These are phyloP conservation scores for Trichoderma koningiopsis DNA, from an alignment of 2,329 filamentous ascomycete genomes.

Conservation along the genomic window DNA sequence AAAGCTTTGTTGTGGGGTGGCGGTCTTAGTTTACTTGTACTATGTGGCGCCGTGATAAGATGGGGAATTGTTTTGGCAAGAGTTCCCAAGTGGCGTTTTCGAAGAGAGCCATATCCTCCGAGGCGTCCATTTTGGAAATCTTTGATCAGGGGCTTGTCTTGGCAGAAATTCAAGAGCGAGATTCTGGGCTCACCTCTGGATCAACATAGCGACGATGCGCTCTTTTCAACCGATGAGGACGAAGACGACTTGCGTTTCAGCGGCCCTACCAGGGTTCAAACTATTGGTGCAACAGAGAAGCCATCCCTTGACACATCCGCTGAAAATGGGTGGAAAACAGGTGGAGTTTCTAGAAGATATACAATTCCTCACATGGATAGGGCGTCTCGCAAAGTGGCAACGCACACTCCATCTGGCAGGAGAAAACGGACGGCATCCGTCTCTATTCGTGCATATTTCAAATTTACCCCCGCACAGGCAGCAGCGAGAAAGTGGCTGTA, in stretches of 20 bases:
- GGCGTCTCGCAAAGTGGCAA: constrained; percentile 43
- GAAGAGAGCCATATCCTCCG: constrained; percentile 51
- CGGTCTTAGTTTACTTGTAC: constrained; percentile 73
- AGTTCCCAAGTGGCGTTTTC: constrained; percentile 89
- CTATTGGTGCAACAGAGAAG: constrained; percentile 33
- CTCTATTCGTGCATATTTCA: constrained; percentile 72
- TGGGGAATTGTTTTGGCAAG: constrained; percentile 86
- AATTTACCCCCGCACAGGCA: constrained; percentile 79
- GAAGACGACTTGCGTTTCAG: constrained; percentile 30
- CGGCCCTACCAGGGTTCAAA: constrained; percentile 35
- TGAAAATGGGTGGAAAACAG: constrained; percentile 28
- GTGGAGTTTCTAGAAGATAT: constrained; percentile 46
- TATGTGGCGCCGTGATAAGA: constrained; percentile 72
- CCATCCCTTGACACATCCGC: constrained; percentile 27
- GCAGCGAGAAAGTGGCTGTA: constrained; percentile 79
- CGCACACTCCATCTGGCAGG: constrained; percentile 64
- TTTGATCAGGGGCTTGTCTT: constrained; percentile 47
- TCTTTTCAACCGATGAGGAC: constrained; percentile 39
- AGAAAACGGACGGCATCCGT: constrained; percentile 66
- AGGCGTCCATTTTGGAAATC: constrained; percentile 43
- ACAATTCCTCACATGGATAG: constrained; percentile 53
- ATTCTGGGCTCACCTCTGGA: constrained; percentile 38
- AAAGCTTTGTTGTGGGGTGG: constrained; percentile 84
- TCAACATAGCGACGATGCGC: constrained; percentile 38
- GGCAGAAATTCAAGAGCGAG: constrained; percentile 50